Base-by-base conservation (phyloP, 108 stramenopile species). In the Cyclotella kingstonii region DNA sequence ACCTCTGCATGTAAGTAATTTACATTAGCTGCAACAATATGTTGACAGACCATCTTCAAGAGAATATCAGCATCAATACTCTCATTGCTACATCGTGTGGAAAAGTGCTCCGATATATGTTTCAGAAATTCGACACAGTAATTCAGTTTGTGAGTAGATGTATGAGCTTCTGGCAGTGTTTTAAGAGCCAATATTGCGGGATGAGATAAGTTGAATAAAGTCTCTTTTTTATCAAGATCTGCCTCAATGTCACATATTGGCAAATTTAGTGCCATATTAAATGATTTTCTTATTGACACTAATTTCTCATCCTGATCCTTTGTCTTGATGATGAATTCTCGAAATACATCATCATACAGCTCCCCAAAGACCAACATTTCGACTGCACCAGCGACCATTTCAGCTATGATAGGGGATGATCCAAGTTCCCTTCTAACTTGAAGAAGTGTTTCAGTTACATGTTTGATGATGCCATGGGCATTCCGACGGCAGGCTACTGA, bases 311-410 rank as follows among this genome's bases (percentile, higher is more conserved):
- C 70, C 52, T 74, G 46, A 15, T 73, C 63, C 25, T 46, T 27
- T n/a, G 72, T 73, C 33, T 63, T 51, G 25, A 74, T 28, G 5
- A 57, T 34, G 28, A 78, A 55, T 43, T 78, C 77, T 5, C 43
- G 31, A 51, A 73, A 73, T 23, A 73, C 60, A 54, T 68, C 71
- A 54, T 61, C 76, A 44, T 93, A 93, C 29, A 90, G 63, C 30
- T 93, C 81, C 43, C 88, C 88, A 75, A 93, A 93, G 0, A 93
- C 87, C 21, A 93, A 47, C 6, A 72, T 57, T 65, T 93, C 91
- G 0, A 93, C 88, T 10, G 88, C 83, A 14, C 70, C 57, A 15
- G 88, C 91, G 10, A 86, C 80, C 58, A 84, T 38, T 47, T 93
- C 88, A 11, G 88, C 88, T 27, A 93, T 76, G 0, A 63, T 22